These are phyloP conservation scores for Kwoniella bestiolae DNA, from an alignment of 768 basidiomycete genomes.

Conservation along the genomic window DNA sequence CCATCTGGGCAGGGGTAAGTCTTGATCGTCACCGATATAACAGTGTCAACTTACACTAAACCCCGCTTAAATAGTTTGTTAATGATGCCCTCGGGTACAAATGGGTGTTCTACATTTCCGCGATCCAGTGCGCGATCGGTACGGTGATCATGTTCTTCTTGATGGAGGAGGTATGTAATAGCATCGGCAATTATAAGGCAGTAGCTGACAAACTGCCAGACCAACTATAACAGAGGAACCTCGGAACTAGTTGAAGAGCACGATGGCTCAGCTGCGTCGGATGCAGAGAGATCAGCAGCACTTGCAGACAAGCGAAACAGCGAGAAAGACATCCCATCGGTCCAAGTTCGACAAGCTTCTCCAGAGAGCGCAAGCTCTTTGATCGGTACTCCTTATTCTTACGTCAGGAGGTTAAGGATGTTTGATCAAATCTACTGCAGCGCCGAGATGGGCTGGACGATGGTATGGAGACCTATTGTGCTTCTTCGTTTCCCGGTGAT, in stretches of 20 bases:
- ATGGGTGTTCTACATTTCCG: slow-evolving; percentile 18
- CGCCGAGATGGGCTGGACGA: neutral
- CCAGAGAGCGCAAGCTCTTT: neutral
- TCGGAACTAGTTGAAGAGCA: neutral
- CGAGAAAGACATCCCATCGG: neutral
- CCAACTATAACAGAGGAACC: slow-evolving; percentile 15
- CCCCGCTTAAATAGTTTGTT: too few species aligned
- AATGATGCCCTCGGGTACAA: slow-evolving; percentile 20
- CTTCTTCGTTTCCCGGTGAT: slow-evolving; percentile 16
- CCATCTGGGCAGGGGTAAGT: slow-evolving; percentile 17
- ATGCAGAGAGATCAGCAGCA: neutral
- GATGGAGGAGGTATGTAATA: slow-evolving; percentile 21
- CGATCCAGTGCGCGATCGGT: slow-evolving; percentile 6
- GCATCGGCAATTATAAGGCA: neutral
- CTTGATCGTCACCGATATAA: too few species aligned
- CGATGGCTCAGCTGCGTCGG: neutral
- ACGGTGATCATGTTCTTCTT: slow-evolving; percentile 10
- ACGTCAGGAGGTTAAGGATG: neutral
- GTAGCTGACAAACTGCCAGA: neutral
- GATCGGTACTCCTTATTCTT: neutral
- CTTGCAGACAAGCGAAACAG: neutral
- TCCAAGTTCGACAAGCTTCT: neutral
- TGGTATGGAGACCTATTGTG: slow-evolving; percentile 18
- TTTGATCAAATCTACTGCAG: slow-evolving; percentile 6
- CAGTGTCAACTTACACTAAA: too few species aligned